Base-by-base conservation (phyloP, 2,329 filamentous ascomycete genomes). In the Diplodia sapinea region DNA sequence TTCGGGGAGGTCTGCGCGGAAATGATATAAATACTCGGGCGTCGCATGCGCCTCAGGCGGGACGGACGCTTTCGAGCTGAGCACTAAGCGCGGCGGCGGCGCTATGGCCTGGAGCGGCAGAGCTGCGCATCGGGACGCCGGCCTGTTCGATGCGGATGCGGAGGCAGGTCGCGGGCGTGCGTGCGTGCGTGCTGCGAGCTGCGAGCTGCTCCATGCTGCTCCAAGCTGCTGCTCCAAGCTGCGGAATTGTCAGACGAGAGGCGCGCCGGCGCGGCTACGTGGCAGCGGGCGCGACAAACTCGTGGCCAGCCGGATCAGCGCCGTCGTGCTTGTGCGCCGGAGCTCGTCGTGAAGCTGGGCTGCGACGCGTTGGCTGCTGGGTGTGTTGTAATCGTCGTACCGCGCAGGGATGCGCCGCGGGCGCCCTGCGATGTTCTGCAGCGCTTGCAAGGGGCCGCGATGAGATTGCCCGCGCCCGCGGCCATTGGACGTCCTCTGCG, bases 21-120 rank as follows among this genome's bases (percentile, higher is more conserved):
- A 65, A 65, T 26, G 62, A 65, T 65, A 65, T 65, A 65, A 65
- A 65, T 65, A 65, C 49, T 65, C 62, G 61, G 54, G 61, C 61
- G 50, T 51, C 50, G 62, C 50, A 65, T 65, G 62, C 62, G 62
- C 50, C 50, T 54, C 61, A 51, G 50, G 52, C 57, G 57, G 61
- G 50, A 54, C 47, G 61, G 38, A 52, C 47, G 47, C 51, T 49
- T 33, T 62, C 33, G 33, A 64, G 61, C 61, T 64, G 61, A 64
- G 61, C 61, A 64, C 61, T 64, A 64, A 59, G 56, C 56, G 61
- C 61, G 47, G 61, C 61, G 43, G 36, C 49, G 49, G 62, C 62
- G 62, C 62, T 54, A 38, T 65, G 62, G 51, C 49, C 62, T 51
- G 47, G 40, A 51, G 59, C 59, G 47, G 59, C 59, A 63, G 59